These are phyloP conservation scores for Psilocybe sp. DNA, from an alignment of 768 basidiomycete genomes.

Conservation along the genomic window DNA sequence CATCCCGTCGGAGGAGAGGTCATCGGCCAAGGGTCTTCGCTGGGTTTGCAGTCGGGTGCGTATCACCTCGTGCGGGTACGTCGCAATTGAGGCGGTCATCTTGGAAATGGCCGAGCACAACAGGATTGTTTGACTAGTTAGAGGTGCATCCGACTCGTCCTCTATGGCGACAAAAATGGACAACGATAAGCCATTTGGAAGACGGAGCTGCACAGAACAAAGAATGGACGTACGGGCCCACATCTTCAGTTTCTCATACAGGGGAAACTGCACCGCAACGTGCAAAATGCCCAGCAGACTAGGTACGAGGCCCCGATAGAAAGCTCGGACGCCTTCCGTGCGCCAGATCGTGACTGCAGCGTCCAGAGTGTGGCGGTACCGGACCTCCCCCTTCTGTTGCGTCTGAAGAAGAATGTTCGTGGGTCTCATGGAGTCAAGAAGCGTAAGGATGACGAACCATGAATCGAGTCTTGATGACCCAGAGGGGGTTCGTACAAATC, in stretches of 20 bases:
- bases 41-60: constrained; percentile 97
- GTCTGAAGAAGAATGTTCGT: constrained; percentile 49
- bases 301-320: constrained; percentile 94
- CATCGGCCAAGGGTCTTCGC: constrained; percentile 59
- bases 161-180: constrained; percentile 29
- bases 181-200: constrained; percentile 6
- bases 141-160: constrained; percentile 40
- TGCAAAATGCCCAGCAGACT: constrained; percentile 90
- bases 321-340: constrained; percentile 81
- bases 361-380: constrained; percentile 88
- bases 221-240: constrained; percentile 67
- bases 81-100: constrained; percentile 92
- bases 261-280: constrained; percentile 95
- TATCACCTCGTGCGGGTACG: constrained; percentile 98
- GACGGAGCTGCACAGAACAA: background rate
- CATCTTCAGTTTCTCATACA: constrained; percentile 90
- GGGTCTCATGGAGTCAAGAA: background rate
- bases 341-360: constrained; percentile 89
- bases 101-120: constrained; percentile 91
- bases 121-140: constrained; percentile 70
- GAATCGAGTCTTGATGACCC: constrained; percentile 99
- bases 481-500: constrained; percentile 90
- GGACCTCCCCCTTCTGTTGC: constrained; percentile 71
- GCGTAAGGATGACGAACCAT: constrained; percentile 59
- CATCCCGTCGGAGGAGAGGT: constrained; percentile 61